Evolutionary conservation across 805 yeast species (phyloP), one percentile per base, ranked within the genome.

Genomic region (Kluyveromyces wickerhamii): DNA sequence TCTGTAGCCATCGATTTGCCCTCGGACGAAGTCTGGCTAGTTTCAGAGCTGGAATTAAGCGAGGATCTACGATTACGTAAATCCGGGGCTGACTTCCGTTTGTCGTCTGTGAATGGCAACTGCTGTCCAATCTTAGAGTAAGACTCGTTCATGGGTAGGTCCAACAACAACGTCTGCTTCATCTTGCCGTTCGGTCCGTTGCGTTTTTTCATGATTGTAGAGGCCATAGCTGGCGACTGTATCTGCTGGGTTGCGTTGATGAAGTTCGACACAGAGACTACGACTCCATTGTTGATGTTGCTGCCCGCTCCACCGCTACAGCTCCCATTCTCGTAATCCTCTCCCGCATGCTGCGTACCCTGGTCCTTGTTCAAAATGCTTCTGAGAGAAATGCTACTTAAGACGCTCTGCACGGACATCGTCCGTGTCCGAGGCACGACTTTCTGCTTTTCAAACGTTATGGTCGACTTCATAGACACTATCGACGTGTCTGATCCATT

Each of bases 341-440:
- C 32, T 6, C 21, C 24, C 13, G 32, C 31, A 15, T 56, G 60
- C 67, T 21, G 67, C 79, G 37, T 80, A 77, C 41, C 79, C 71
- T 38, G 73, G 78, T 44, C 77, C 48, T 71, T 81, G 45, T 67
- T 72, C 45, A 53, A 69, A 36, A 79, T 74, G 62, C 84, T 83
- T 65, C 49, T 60, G 65, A 52, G 73, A 65, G 59, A 87, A 68
- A 70, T 84, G 74, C 62, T 86, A 12, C 67, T 62, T 25, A 65
- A 45, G 7, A 64, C 67, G 25, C 66, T 59, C 42, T 63, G 69
- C 1, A 59, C 63, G 1, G 65, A 59, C 28, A 60, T 65, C 1
- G 64, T 52, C 38, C 69, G 48, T 32, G 55, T 52, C 35, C 62
- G 53, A 4, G 67, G 63, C 4, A 83, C 68, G 69, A 94, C 89